Evolutionary conservation across 208 protist species (phyloP).

Genomic region (Strigomonas culicis): DNA sequence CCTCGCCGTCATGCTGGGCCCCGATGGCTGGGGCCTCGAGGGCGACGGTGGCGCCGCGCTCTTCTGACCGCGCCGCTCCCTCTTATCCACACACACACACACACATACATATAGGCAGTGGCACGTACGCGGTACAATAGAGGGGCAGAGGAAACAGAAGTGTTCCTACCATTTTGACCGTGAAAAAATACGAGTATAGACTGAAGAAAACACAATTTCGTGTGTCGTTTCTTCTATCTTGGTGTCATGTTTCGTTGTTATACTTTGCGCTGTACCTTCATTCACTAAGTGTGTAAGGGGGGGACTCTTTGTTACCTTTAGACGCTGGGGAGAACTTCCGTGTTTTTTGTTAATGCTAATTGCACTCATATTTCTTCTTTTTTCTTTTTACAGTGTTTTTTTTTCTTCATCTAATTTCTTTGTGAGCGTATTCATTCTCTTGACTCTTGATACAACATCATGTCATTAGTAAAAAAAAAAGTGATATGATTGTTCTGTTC

Average conservation of each 20-base stretch:
- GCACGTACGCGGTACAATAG: too few species aligned
- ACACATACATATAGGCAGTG: too few species aligned
- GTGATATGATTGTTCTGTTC: background rate
- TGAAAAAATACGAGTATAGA: background rate
- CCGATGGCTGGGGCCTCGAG: slow-evolving; percentile 5
- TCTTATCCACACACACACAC: too few species aligned
- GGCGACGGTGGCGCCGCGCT: too few species aligned
- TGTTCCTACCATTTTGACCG: background rate
- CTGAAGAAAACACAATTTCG: background rate
- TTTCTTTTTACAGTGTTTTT: slow-evolving; percentile 2
- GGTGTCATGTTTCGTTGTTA: too few species aligned
- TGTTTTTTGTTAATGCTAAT: slow-evolving; percentile 1
- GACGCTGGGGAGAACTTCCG: too few species aligned
- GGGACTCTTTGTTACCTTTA: background rate
- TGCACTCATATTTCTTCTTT: background rate
- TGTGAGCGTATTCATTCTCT: slow-evolving; percentile 4
- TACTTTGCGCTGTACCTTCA: too few species aligned
- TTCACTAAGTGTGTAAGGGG: too few species aligned
- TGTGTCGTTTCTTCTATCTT: too few species aligned
- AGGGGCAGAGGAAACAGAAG: too few species aligned
- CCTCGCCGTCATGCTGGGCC: slow-evolving; percentile 18
- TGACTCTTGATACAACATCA: background rate
- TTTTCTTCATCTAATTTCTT: slow-evolving; percentile 2
- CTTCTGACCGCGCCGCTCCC: too few species aligned
- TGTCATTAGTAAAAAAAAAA: background rate